Base-by-base conservation (phyloP, 371 early-diverging fungal species). In the Lichtheimia ornata region DNA sequence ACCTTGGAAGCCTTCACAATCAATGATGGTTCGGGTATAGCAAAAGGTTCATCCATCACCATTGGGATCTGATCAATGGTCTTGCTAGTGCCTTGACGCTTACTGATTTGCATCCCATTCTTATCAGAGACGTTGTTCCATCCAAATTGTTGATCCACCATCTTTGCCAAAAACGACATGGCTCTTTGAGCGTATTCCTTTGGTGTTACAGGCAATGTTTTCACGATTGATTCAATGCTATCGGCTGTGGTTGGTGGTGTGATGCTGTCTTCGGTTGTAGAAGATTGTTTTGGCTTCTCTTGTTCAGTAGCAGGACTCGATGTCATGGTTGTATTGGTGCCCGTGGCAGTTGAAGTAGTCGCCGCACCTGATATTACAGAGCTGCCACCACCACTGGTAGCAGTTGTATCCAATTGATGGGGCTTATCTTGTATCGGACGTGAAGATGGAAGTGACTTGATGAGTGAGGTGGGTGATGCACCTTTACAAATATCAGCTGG, bases 1-100 rank as follows among this genome's bases (percentile, higher is more conserved):
- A 85, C 83, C 50, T 83, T 84, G 22, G 81, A 71, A 0, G 79
- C 84, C 30, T 81, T 78, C 58, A 82, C 74, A 13, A 83, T 67
- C 54, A 79, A 72, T 4, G 77, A 80, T n/a, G 82, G 81, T 2
- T 84, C 82, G 12, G 79, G 76, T 0, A 85, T 78, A 5, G 74
- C 69, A 2, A 72, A 43, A 5, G 67, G 61, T 3, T 18, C 50
- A n/a, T 47, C 47, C 47, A 47, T 17, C 22, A 22, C 47, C n/a
- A 18, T 47, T 7, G 47, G 47, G 9, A 47, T 22, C 35, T 35
- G 35, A 5, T 42, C 30, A 13, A 50, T 30, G 22, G 47, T 14
- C 41, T 62, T 60, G 20, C n/a, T 40, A 7, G 54, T 50, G 3
- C 79, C 76, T 0, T 71, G 58, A 5, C 80, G 77, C 27, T 85